Conservation (phyloP, 1,284 basidiomycete species). For the Sanghuangporus sanghuang region DNA sequence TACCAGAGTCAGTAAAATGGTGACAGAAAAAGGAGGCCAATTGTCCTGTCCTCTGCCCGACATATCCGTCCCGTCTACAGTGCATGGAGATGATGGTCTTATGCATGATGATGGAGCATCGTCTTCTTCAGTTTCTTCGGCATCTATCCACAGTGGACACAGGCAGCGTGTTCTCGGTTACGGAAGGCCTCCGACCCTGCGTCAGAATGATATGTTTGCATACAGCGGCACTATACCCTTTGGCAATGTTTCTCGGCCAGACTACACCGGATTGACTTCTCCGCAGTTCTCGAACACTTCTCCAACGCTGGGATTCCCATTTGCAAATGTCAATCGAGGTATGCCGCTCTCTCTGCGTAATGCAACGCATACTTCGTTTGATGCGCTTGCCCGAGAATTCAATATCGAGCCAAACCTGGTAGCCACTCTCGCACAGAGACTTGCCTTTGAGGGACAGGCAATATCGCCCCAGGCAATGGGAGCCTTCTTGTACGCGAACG, state of each 20-base stretch:
- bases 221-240: neutral
- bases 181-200: slow-evolving; percentile 9
- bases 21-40: slow-evolving; percentile 3
- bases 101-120: slow-evolving; percentile 2
- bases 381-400: slow-evolving; percentile 63
- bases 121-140: neutral
- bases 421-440: slow-evolving; percentile 60
- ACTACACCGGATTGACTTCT: neutral
- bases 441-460: slow-evolving; percentile 24
- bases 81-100: neutral
- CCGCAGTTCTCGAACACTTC: slow-evolving; percentile 14
- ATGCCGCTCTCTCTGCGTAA: slow-evolving; percentile 13
- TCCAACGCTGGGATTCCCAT: slow-evolving; percentile 16
- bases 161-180: slow-evolving; percentile 2
- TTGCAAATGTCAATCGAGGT: slow-evolving; percentile 12
- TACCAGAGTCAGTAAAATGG: neutral
- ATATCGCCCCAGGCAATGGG: slow-evolving; percentile 1
- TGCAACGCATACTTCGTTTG: slow-evolving; percentile 29
- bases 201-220: neutral
- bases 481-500: slow-evolving; percentile 5
- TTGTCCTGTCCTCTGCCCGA: slow-evolving; percentile 6
- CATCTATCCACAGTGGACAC: neutral
- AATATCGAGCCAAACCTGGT: slow-evolving; percentile 64
- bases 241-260: neutral
- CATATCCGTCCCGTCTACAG: neutral